Evolutionary conservation across 768 basidiomycete genomes (phyloP).

Genomic region (Sistotremastrum niveocremeum): DNA sequence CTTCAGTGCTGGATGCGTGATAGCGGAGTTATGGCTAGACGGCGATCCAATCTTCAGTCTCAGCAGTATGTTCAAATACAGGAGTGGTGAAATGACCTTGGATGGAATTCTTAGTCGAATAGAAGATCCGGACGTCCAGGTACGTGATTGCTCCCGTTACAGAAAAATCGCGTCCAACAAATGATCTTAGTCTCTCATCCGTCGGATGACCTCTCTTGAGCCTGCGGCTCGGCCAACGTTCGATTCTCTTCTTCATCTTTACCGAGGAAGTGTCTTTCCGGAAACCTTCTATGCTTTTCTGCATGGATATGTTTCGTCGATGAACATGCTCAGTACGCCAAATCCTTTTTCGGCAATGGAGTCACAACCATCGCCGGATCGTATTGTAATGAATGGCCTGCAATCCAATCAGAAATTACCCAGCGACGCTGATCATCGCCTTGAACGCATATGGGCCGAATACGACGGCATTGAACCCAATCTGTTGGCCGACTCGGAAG

Average conservation of each 20-base stretch:
- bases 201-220: conserved; percentile 79
- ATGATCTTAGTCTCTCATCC: conserved; percentile 59
- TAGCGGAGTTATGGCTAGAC: conserved; percentile 92
- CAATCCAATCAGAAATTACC: conserved; percentile 34
- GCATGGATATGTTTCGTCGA: conserved; percentile 73
- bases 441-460: conserved; percentile 79
- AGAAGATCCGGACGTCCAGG: conserved; percentile 71
- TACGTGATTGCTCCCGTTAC: conserved; percentile 26
- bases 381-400: conserved; percentile 15
- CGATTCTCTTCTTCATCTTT: conserved; percentile 59
- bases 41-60: conserved; percentile 88
- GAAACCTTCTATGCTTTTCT: conserved; percentile 93
- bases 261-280: conserved; percentile 71
- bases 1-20: conserved; percentile 88
- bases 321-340: conserved; percentile 50
- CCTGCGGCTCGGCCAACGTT: conserved; percentile 69
- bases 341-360: conserved; percentile 27
- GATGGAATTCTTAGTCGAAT: conserved; percentile 60
- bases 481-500: conserved; percentile 33
- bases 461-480: conserved; percentile 74
- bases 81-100: conserved; percentile 71
- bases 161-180: conserved; percentile 10
- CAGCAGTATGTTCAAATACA: conserved; percentile 89
- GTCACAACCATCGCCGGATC: conserved; percentile 16
- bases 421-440: conserved; percentile 70